Percentiles rank a stretch among this genome's conserved stretches.
phyloP scores from a whole-genome alignment of 441 rosid species.

The Bocquillonia castaneifolia region DNA sequence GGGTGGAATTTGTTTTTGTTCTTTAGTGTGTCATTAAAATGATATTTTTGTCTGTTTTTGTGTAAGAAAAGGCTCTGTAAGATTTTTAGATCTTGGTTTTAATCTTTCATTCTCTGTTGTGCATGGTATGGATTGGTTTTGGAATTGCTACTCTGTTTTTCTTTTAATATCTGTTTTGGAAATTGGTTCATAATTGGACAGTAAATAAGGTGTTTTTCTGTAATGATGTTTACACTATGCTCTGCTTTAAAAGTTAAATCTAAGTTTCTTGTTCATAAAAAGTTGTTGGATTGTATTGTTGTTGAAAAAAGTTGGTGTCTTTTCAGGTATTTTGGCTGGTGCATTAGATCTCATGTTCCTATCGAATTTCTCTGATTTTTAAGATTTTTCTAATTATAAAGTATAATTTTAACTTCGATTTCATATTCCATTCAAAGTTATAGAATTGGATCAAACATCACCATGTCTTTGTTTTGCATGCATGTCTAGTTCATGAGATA shows the following conservation, averaged over 20 bases:
- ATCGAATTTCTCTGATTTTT: neutral
- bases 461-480: neutral
- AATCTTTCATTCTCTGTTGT: neutral
- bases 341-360: neutral
- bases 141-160: neutral
- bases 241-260: slow-evolving; percentile 7
- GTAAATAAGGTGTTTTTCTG: neutral
- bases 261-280: neutral
- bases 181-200: neutral
- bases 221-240: neutral
- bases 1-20: neutral
- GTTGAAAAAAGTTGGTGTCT: neutral
- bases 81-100: slow-evolving; percentile 26
- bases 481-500: neutral
- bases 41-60: neutral
- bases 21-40: neutral
- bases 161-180: neutral
- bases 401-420: neutral
- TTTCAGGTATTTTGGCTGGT: neutral
- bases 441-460: neutral
- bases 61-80: slow-evolving; percentile 14
- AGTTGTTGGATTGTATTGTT: neutral
- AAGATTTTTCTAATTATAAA: neutral
- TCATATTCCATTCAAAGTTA: neutral
- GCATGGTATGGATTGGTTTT: slow-evolving; percentile 21